Evolutionary conservation across 169 alveolate species (phyloP).

Genomic region (Perkinsus chesapeaki): DNA sequence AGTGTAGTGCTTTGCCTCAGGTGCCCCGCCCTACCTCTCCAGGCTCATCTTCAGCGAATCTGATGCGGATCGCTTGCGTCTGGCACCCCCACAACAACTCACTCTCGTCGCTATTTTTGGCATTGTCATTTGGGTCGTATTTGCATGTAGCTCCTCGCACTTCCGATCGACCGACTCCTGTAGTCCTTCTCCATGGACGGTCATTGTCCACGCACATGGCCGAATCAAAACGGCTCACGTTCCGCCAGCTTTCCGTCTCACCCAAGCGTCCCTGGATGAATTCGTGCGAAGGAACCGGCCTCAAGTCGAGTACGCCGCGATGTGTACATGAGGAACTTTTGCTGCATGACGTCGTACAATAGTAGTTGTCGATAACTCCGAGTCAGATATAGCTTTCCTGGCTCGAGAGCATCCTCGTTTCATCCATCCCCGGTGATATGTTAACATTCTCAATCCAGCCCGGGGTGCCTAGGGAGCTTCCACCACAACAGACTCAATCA

Average conservation of each 20-base stretch:
- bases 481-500: no score
- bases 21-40: neutral
- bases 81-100: neutral
- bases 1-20: neutral
- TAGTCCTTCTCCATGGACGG: neutral
- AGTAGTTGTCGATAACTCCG: neutral
- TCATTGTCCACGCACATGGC: neutral
- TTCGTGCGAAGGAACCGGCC: neutral
- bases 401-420: neutral
- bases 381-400: neutral
- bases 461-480: no score
- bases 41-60: neutral
- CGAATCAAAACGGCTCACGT: neutral
- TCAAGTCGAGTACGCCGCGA: neutral
- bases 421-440: neutral
- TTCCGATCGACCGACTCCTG: neutral
- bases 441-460: neutral
- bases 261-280: neutral
- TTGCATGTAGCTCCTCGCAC: neutral
- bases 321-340: neutral
- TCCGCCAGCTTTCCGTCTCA: neutral
- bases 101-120: neutral
- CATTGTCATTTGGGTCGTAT: neutral
- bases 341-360: neutral
- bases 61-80: neutral